Base-by-base conservation (phyloP, 768 basidiomycete genomes). In the Dioszegia hungarica region DNA sequence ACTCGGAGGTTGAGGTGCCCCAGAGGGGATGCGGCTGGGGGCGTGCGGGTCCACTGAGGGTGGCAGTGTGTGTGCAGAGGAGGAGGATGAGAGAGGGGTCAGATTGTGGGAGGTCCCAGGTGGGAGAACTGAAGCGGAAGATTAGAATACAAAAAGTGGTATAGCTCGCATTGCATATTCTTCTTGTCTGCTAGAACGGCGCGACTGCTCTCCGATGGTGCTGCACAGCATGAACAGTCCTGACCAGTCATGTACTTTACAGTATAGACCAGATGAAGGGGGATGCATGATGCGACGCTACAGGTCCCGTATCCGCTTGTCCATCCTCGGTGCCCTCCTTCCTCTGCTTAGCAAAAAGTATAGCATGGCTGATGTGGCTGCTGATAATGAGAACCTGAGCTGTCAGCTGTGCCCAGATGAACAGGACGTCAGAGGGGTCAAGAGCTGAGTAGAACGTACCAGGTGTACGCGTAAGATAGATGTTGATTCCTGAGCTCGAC, bases 401-500 rank as follows among this genome's bases (percentile, higher is more conserved):
- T 5, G 12, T 36, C 54, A 55, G 54, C 28, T 19, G 6, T 6
- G 6, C 4, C 36, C 3, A n/a, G n/a, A n/a, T 29, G 22, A 38
- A 54, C 14, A 15, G 53, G 34, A 56, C 19, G 53, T 22, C 59
- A 38, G 39, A 40, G n/a, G n/a, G n/a, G n/a, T n/a, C n/a, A n/a
- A n/a, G n/a, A n/a, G n/a, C n/a, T n/a, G n/a, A n/a, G 40, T 31
- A 28, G 12, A 14, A 70, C 81, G 33, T 71, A 92, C 95, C 95
- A 99, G 11, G 93, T 99, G 14, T 88, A 82, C 3, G 95, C 90
- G 77, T 99, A 99, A 11, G 90, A 92, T 6, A 89, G 81, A 78
- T 99, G 95, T 34, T 90, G 84, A 75, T 99, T 99, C 45, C 95
- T 82, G 41, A 99, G 78, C 67, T 97, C 90, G 24, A 97, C 84